A percentile compares a stretch with the other conserved stretches of the same genome.
Conservation (phyloP, 2,329 filamentous ascomycete species). For the Thelonectria blattea region DNA sequence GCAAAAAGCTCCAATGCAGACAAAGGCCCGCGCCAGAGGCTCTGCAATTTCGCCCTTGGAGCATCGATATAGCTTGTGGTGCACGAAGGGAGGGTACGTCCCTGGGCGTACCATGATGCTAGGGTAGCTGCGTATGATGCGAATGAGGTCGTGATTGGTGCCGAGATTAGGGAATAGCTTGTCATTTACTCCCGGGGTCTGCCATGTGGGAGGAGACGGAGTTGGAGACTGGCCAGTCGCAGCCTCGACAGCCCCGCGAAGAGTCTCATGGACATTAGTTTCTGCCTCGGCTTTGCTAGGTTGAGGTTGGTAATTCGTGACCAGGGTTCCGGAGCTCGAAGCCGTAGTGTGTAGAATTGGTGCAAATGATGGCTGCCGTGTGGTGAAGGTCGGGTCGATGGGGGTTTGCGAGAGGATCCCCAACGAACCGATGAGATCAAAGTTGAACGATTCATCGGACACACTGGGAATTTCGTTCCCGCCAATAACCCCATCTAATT, state of each 20-base stretch:
- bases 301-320: not conserved
- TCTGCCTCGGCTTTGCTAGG: not conserved
- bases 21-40: conserved; percentile 7
- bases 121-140: conserved; percentile 15
- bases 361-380: not conserved
- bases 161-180: not conserved
- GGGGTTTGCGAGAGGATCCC: not conserved
- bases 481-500: not conserved
- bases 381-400: not conserved
- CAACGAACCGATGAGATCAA: not conserved
- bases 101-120: conserved; percentile 16
- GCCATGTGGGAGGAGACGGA: not conserved
- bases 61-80: conserved; percentile 22
- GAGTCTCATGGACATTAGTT: not conserved
- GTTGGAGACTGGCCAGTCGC: not conserved
- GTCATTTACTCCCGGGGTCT: not conserved
- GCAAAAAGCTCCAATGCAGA: not conserved
- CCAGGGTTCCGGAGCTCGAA: not conserved
- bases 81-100: conserved; percentile 20
- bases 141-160: conserved; percentile 14
- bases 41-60: conserved; percentile 17
- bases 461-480: not conserved
- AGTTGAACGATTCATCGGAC: not conserved
- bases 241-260: not conserved
- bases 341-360: not conserved